These are phyloP conservation scores for Hyphopichia wangnamkhiaoensis DNA, from an alignment of 1,139 yeast species.

Conservation along the genomic window DNA sequence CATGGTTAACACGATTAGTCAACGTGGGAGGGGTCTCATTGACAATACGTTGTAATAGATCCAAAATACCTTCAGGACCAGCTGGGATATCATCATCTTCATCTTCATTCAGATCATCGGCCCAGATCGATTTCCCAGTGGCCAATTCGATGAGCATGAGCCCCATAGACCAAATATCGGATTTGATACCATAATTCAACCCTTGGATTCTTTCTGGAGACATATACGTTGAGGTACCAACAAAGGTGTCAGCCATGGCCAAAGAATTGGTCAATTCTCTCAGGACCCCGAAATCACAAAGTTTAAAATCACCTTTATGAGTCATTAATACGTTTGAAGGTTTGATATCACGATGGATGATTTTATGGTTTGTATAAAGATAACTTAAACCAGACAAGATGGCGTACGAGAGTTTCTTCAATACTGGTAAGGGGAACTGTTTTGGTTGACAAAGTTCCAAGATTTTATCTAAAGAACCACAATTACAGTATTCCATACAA, in stretches of 20 bases:
- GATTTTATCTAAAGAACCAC: slow-evolving; percentile 87
- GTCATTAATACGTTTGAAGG: slow-evolving; percentile 71
- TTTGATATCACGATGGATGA: slow-evolving; percentile 89
- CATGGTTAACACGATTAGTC: slow-evolving; percentile 24
- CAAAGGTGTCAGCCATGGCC: slow-evolving; percentile 87
- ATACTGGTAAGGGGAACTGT: slow-evolving; percentile 59
- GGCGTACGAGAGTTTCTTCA: slow-evolving; percentile 73
- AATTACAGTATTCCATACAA: slow-evolving; percentile 95
- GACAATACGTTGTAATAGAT: slow-evolving; percentile 85
- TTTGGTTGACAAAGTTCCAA: slow-evolving; percentile 49
- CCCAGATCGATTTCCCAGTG: slow-evolving; percentile 63
- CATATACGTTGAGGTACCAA: slow-evolving; percentile 97
- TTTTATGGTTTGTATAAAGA: slow-evolving; percentile 77
- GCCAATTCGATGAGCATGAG: slow-evolving; percentile 86
- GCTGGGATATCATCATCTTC: slow-evolving; percentile 15
- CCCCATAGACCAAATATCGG: slow-evolving; percentile 97
- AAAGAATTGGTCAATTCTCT: slow-evolving; percentile 88
- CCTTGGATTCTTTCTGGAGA: slow-evolving; percentile 98
- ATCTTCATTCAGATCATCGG: slow-evolving; percentile 29
- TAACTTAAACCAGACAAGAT: slow-evolving; percentile 82
- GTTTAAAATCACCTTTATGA: slow-evolving; percentile 75
- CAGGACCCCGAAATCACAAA: slow-evolving; percentile 93
- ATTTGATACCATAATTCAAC: slow-evolving; percentile 84
- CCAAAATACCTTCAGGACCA: slow-evolving; percentile 85
- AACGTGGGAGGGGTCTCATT: slow-evolving; percentile 88